Evolutionary conservation across 306 rosid species (phyloP).

Genomic region (Glycine tomentella): DNA sequence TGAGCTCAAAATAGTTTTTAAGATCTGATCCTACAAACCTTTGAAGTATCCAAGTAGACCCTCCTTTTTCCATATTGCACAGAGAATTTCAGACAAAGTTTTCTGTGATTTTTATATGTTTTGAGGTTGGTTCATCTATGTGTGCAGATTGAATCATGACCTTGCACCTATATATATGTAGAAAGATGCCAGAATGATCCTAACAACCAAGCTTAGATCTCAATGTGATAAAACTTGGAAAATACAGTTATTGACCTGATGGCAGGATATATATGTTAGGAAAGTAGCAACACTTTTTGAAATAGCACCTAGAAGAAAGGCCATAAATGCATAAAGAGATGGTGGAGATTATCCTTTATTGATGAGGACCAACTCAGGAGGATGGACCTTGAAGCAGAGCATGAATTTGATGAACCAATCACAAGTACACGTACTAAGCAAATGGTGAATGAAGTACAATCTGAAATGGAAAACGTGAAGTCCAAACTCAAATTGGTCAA

Average conservation of each 20-base stretch:
- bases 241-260: background rate
- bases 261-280: slow-evolving; percentile 1
- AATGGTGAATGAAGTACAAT: too few species aligned
- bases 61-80: background rate
- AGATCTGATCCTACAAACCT: background rate
- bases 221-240: background rate
- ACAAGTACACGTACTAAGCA: too few species aligned
- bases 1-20: background rate
- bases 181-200: background rate
- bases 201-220: background rate
- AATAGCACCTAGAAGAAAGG: background rate
- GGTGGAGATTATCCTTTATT: too few species aligned
- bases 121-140: background rate
- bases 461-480: too few species aligned
- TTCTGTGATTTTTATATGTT: background rate
- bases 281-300: background rate
- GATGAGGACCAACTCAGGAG: too few species aligned
- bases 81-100: background rate
- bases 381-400: too few species aligned
- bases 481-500: too few species aligned
- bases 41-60: background rate
- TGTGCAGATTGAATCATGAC: background rate
- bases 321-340: background rate
- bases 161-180: background rate
- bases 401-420: background rate